phyloP scores from a whole-genome alignment of 805 yeast genomes.

The Lachancea sp. region DNA sequence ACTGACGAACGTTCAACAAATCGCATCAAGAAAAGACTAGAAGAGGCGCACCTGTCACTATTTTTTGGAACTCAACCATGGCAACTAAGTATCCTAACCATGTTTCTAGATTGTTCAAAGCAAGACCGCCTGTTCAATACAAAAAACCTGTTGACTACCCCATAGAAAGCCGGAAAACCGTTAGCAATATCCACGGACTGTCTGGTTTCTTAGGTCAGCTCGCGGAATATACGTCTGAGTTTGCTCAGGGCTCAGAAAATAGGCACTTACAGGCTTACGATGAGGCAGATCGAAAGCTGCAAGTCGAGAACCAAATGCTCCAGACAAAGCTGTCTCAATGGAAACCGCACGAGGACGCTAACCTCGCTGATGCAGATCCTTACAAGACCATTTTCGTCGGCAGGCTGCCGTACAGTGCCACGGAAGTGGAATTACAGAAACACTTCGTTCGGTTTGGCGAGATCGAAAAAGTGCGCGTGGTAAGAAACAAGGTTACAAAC shows the following conservation, averaged over 20 bases:
- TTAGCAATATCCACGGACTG: constrained; percentile 43
- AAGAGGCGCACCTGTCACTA: background rate
- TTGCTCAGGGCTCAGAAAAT: constrained; percentile 23
- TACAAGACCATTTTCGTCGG: constrained; percentile 72
- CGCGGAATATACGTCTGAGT: constrained; percentile 30
- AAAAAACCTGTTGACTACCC: constrained; percentile 45
- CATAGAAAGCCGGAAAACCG: constrained; percentile 39
- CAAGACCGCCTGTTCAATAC: constrained; percentile 50
- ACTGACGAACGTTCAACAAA: background rate
- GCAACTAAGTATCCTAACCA: constrained; percentile 3
- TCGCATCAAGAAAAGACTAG: background rate
- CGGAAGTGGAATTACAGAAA: constrained; percentile 63
- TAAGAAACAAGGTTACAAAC: constrained; percentile 45
- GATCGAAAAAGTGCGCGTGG: constrained; percentile 56
- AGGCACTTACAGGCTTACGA: constrained; percentile 27
- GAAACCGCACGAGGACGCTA: constrained; percentile 54
- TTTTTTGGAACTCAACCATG: background rate
- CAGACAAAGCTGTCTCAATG: constrained; percentile 37
- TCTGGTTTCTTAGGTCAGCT: constrained; percentile 25
- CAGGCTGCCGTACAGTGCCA: constrained; percentile 55
- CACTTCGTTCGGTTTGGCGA: constrained; percentile 61
- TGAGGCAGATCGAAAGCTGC: constrained; percentile 14
- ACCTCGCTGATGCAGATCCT: constrained; percentile 60
- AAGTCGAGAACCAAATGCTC: constrained; percentile 28
- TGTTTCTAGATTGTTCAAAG: constrained; percentile 36